Conservation (phyloP, 805 yeast species). For the Kurtzmaniella cleridarum region DNA sequence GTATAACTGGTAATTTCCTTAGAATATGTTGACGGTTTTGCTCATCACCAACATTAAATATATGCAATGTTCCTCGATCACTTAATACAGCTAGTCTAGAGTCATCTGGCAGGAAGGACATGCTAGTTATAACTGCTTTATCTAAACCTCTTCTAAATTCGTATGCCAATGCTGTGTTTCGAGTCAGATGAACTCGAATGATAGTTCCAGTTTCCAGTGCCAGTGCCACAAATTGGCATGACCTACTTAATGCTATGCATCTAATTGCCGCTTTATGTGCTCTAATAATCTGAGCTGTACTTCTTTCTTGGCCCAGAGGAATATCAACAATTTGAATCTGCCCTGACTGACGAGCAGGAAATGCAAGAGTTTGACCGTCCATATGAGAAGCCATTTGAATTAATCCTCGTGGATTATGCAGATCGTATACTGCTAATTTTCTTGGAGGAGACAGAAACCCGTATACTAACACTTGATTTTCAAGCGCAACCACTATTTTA, state of each 20-base stretch:
- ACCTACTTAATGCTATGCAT: constrained; percentile 55
- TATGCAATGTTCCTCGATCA: constrained; percentile 85
- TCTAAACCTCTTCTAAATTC: constrained; percentile 92
- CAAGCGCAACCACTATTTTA: constrained; percentile 67
- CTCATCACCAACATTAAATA: constrained; percentile 48
- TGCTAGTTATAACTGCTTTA: constrained; percentile 71
- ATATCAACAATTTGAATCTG: constrained; percentile 78
- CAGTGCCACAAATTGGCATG: constrained; percentile 69
- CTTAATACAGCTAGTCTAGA: constrained; percentile 76
- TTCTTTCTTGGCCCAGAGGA: constrained; percentile 57
- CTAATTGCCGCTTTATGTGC: constrained; percentile 70
- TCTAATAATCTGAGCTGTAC: constrained; percentile 60
- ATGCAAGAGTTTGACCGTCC: constrained; percentile 50
- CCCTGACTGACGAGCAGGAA: constrained; percentile 72
- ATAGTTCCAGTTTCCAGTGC: constrained; percentile 83
- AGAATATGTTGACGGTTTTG: constrained; percentile 60
- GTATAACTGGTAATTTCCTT: constrained; percentile 48
- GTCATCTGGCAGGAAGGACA: constrained; percentile 79
- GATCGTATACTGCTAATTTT: constrained; percentile 53
- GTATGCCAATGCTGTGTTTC: constrained; percentile 61
- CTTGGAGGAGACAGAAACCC: constrained; percentile 79
- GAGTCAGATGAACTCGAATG: constrained; percentile 66
- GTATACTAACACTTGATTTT: constrained; percentile 64
- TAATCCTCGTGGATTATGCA: not conserved
- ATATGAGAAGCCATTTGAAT: not conserved